Evolutionary conservation across 192 early-diverging fungal species (phyloP).

Genomic region (Entophlyctis luteolus): DNA sequence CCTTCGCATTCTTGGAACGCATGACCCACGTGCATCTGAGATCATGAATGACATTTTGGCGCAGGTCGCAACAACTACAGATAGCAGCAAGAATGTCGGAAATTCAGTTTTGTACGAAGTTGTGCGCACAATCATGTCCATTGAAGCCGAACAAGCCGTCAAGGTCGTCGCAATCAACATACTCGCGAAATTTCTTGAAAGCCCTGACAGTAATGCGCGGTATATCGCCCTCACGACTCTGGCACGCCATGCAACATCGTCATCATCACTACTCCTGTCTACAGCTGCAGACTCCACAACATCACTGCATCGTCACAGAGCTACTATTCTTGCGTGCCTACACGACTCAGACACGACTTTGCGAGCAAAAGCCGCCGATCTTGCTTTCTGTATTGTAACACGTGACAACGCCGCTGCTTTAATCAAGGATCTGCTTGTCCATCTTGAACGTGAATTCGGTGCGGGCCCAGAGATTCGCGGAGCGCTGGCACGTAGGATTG

Average conservation of each 20-base stretch:
- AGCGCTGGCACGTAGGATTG: constrained; percentile 84
- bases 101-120: constrained; percentile 97
- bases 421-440: constrained; percentile 84
- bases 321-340: constrained; percentile 93
- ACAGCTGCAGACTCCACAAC: constrained; percentile 82
- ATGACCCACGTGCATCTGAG: constrained; percentile 77
- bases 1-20: constrained; percentile 76
- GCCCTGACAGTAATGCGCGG: constrained; percentile 95
- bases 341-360: constrained; percentile 94
- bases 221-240: constrained; percentile 92
- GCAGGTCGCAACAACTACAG: constrained; percentile 93
- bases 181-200: constrained; percentile 90
- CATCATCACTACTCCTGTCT: constrained; percentile 67
- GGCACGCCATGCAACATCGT: constrained; percentile 62
- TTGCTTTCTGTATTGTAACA: constrained; percentile 93
- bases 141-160: constrained; percentile 82
- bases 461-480: constrained; percentile 83
- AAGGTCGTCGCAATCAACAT: constrained; percentile 96
- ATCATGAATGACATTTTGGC: constrained; percentile 95
- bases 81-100: constrained; percentile 91
- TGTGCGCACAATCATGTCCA: constrained; percentile 92
- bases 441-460: constrained; percentile 80
- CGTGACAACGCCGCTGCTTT: constrained; percentile 81
- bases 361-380: constrained; percentile 88
- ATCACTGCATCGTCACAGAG: constrained; percentile 93